Percentiles rank a stretch among this genome's conserved stretches.
These are phyloP conservation scores for Houttuynia cordata DNA, from an alignment of 164 flowering plant genomes.

Conservation along the genomic window DNA sequence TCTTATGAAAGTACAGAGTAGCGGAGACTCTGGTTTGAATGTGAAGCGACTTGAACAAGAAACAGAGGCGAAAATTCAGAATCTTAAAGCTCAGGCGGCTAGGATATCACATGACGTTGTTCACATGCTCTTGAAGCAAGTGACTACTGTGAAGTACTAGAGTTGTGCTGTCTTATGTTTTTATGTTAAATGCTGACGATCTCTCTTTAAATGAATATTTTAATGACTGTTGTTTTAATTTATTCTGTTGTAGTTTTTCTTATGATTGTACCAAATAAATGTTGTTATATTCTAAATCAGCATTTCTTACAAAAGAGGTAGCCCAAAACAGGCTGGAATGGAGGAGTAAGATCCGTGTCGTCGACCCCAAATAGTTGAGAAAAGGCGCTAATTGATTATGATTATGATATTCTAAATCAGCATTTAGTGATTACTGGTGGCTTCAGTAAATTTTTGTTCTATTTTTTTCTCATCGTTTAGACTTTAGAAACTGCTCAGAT, in stretches of 20 bases:
- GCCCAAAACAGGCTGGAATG: too few species aligned
- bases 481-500: too few species aligned
- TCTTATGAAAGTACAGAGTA: conserved; percentile 43
- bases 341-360: too few species aligned
- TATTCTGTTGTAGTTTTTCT: neutral
- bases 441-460: too few species aligned
- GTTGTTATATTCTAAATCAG: too few species aligned
- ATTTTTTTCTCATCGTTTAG: too few species aligned
- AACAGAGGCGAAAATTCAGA: conserved; percentile 52
- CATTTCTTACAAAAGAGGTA: too few species aligned
- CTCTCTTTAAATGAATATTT: neutral
- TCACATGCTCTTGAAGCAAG: conserved; percentile 73
- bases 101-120: conserved; percentile 64
- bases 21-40: conserved; percentile 90
- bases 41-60: conserved; percentile 84
- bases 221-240: neutral
- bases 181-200: conserved; percentile 5
- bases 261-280: too few species aligned
- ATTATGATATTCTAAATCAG: too few species aligned
- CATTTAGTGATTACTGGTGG: too few species aligned
- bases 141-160: conserved; percentile 67
- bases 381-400: too few species aligned
- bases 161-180: neutral
- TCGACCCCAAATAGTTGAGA: too few species aligned
- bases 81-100: conserved; percentile 48